Conservation (phyloP, 768 basidiomycete genomes). For the Podaxis sp. region DNA sequence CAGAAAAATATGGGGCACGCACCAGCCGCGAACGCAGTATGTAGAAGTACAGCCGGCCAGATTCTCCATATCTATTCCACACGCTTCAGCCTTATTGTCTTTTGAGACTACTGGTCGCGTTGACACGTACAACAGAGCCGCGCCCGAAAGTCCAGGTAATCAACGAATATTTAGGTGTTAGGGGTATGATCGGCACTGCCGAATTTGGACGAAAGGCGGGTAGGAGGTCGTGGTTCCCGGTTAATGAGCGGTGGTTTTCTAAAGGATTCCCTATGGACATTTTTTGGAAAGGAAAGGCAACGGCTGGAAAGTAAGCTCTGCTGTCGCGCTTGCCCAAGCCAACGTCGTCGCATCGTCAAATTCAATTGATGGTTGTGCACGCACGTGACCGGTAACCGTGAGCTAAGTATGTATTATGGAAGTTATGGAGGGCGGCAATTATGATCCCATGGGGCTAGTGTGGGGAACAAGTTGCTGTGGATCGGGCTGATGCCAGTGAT, state of each 20-base stretch:
- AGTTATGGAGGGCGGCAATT: too few relatives aligned
- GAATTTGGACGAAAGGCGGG: conserved; percentile 28
- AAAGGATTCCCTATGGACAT: neutral
- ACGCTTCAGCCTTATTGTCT: neutral
- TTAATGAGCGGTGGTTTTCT: neutral
- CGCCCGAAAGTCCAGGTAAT: conserved; percentile 34
- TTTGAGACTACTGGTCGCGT: neutral
- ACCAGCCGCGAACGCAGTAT: conserved; percentile 59
- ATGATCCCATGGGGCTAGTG: too few relatives aligned
- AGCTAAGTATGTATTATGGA: too few relatives aligned
- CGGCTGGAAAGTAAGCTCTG: neutral
- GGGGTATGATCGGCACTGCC: conserved; percentile 10
- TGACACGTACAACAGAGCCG: conserved; percentile 29
- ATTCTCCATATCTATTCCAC: conserved; percentile 52
- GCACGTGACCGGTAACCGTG: too few relatives aligned
- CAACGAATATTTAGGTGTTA: conserved; percentile 26
- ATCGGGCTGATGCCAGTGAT: too few relatives aligned
- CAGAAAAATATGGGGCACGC: conserved; percentile 1
- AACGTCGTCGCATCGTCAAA: too few relatives aligned
- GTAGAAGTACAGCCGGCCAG: conserved; percentile 66
- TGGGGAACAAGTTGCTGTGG: too few relatives aligned
- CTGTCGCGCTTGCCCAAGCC: too few relatives aligned
- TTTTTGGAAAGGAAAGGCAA: neutral
- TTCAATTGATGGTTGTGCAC: too few relatives aligned
- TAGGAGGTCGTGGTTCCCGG: conserved; percentile 12